Evolutionary conservation across 352 stramenopile genomes (phyloP), one percentile per base, ranked within the genome.

Genomic region (Globisporangium spinosum): DNA sequence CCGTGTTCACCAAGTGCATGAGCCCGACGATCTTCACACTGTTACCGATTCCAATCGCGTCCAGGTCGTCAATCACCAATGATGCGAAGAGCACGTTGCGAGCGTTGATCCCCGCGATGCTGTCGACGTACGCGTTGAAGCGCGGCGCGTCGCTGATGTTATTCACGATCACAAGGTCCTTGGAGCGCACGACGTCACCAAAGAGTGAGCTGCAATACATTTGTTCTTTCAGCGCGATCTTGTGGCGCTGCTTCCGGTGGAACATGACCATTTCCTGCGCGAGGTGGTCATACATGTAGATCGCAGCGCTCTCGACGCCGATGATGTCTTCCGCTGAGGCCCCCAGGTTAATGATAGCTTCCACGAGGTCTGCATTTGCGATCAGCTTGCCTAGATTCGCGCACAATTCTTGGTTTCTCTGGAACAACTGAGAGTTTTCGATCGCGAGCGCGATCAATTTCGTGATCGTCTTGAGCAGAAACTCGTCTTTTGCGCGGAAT

Each of bases 401-500:
- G 53, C 81, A 89, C 3, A 92, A 64, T 64, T 83, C 83, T 51
- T 93, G 85, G 34, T 85, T 93, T 58, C 89, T 88, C 62, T 93
- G 85, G 64, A 93, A 93, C 23, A 91, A 64, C 59, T 91, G 84
- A 23, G 82, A 91, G 70, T 93, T 91, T 35, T 93, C 83, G 25
- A 93, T 93, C 3, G 85, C 85, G 23, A 93, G 68, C 13, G 83
- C 85, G 35, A 93, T 91, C 38, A 93, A 71, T 57, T 93, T 91
- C 1, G 85, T 82, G 55, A 93, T 90, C 1, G 83, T 90, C 45
- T 84, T 73, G 27, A 93, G 69, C 47, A 91, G 71, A 29, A 91
- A 91, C 67, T 91, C 85, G 67, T 93, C 85, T 58, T 91, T 91
- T n/a, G 82, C 70, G 20, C 82, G 84, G 70, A 93, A 93, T 25